Evolutionary conservation across 2,329 filamentous ascomycete genomes (phyloP).

Genomic region (Metarhizium rileyi): DNA sequence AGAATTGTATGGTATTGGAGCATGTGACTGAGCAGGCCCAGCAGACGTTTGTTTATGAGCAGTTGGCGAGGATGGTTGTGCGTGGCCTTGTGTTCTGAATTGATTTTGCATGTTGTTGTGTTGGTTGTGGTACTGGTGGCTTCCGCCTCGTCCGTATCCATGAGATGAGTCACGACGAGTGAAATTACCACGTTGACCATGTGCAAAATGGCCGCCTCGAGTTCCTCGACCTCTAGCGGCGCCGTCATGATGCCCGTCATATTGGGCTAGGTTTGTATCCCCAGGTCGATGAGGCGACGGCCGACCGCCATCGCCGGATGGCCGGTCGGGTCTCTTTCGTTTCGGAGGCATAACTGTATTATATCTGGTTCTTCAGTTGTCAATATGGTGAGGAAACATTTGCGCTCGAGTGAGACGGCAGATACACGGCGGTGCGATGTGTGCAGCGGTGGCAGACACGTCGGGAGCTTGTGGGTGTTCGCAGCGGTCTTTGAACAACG

Average conservation of each 20-base stretch:
- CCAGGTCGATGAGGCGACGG: conserved; percentile 54
- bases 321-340: conserved; percentile 47
- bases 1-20: conserved; percentile 9
- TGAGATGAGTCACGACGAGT: conserved; percentile 45
- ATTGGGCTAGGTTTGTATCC: conserved; percentile 44
- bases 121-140: conserved; percentile 12
- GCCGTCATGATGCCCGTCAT: conserved; percentile 42
- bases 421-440: background rate
- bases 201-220: conserved; percentile 32
- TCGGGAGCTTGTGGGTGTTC: background rate
- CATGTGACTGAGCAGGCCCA: background rate
- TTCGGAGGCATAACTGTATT: conserved; percentile 43
- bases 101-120: conserved; percentile 13
- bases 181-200: conserved; percentile 30
- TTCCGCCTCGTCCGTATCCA: conserved; percentile 18
- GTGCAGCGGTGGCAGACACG: background rate
- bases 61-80: conserved; percentile 10
- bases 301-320: conserved; percentile 38
- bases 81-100: conserved; percentile 12
- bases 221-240: conserved; percentile 33
- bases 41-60: background rate
- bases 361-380: conserved; percentile 5
- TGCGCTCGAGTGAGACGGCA: conserved; percentile 9
- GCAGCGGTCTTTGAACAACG: background rate
- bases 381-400: conserved; percentile 17